These are phyloP conservation scores for Dendrobium nobile DNA, from an alignment of 106 monocot species.

Conservation along the genomic window DNA sequence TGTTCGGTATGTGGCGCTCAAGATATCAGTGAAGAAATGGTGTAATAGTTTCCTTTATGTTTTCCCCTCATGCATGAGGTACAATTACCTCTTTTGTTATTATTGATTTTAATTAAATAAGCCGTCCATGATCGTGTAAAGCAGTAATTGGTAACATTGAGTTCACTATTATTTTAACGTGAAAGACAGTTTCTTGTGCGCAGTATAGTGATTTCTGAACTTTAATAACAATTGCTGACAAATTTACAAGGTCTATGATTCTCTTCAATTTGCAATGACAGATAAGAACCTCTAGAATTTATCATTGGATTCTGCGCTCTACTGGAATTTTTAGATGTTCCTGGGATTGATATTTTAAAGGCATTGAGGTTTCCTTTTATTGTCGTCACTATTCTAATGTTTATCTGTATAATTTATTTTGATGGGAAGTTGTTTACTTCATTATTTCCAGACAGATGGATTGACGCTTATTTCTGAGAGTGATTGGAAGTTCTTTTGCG, in stretches of 20 bases:
- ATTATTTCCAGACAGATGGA: constrained; percentile 53
- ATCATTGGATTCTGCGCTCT: neutral
- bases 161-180: too few species aligned
- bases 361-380: neutral
- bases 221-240: neutral
- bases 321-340: neutral
- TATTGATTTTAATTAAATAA: too few species aligned
- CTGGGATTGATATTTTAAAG: neutral
- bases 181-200: too few species aligned
- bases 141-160: too few species aligned
- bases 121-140: too few species aligned
- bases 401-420: neutral
- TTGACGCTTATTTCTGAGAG: constrained; percentile 61
- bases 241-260: neutral
- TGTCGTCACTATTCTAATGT: neutral
- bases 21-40: too few species aligned
- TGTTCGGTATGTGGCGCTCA: too few species aligned
- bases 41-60: too few species aligned
- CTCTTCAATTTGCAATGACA: neutral
- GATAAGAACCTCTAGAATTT: neutral
- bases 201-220: too few species aligned
- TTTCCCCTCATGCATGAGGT: too few species aligned
- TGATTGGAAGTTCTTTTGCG: constrained; percentile 90
- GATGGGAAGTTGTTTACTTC: neutral
- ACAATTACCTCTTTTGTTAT: too few species aligned